Evolutionary conservation across 2,329 filamentous ascomycete genomes (phyloP).

Genomic region (Fusarium sp.): DNA sequence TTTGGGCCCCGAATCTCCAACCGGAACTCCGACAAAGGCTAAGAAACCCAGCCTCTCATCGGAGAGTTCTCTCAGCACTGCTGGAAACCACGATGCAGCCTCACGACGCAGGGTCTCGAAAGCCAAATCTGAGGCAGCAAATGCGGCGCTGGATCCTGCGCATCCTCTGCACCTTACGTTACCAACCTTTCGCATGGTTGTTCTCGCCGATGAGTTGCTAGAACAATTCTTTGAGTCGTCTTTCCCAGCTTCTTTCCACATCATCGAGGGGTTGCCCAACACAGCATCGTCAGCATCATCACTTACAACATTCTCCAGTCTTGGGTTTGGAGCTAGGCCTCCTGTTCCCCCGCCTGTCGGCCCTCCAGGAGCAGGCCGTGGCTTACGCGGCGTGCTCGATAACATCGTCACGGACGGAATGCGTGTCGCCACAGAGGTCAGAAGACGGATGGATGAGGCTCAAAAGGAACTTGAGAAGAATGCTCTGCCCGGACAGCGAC

Average conservation of each 20-base stretch:
- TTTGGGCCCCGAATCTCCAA: constrained; percentile 64
- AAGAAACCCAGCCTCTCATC: constrained; percentile 55
- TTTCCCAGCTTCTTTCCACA: constrained; percentile 91
- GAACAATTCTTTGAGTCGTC: constrained; percentile 98
- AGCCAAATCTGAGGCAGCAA: constrained; percentile 79
- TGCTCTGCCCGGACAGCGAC: constrained; percentile 68
- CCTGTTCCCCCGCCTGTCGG: constrained; percentile 51
- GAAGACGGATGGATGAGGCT: constrained; percentile 93
- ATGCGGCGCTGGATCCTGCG: constrained; percentile 89
- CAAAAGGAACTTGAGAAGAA: constrained; percentile 91
- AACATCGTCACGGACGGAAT: constrained; percentile 98
- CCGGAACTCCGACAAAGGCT: constrained; percentile 52
- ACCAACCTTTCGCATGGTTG: constrained; percentile 98
- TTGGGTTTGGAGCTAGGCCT: constrained; percentile 63
- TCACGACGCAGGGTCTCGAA: constrained; percentile 61
- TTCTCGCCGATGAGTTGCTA: constrained; percentile 92
- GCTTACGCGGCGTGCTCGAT: constrained; percentile 90
- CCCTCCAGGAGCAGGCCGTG: constrained; percentile 66
- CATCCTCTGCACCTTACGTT: constrained; percentile 95
- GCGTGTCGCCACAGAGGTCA: constrained; percentile 92
- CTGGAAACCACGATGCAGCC: constrained; percentile 18
- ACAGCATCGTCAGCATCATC: constrained; percentile 60
- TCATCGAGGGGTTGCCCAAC: constrained; percentile 70
- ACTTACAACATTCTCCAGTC: constrained; percentile 85
- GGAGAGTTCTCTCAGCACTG: constrained; percentile 42